Percentiles rank a stretch among this genome's conserved stretches.
Conservation (phyloP, 805 yeast species). For the Wilhelminamyces savonicus region DNA sequence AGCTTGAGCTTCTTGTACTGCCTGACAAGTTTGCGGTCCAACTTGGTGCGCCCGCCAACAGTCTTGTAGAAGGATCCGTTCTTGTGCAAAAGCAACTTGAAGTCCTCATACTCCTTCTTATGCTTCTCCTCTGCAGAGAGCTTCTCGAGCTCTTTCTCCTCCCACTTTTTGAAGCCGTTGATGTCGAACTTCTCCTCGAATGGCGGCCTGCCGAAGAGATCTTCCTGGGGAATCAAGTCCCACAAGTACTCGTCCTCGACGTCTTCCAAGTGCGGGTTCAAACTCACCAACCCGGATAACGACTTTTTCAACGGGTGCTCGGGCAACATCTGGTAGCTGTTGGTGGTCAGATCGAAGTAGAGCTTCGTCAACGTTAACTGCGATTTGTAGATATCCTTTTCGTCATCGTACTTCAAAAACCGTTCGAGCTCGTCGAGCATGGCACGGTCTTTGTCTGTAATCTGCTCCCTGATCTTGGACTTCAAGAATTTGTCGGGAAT, state of each 20-base stretch:
- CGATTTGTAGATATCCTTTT: slow-evolving; percentile 11
- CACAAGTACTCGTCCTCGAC: slow-evolving; percentile 36
- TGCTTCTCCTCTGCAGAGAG: slow-evolving; percentile 13
- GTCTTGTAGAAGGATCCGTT: slow-evolving; percentile 5
- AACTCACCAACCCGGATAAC: slow-evolving; percentile 32
- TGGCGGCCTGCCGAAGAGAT: slow-evolving; percentile 29
- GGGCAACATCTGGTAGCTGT: slow-evolving; percentile 18
- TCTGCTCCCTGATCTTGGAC: slow-evolving; percentile 10
- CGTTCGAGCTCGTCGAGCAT: slow-evolving; percentile 21
- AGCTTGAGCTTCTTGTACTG: slow-evolving; percentile 25
- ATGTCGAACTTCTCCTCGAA: slow-evolving; percentile 17
- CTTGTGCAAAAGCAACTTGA: slow-evolving; percentile 20
- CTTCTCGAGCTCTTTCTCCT: slow-evolving; percentile 17
- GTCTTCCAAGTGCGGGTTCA: slow-evolving; percentile 27
- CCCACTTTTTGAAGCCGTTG: slow-evolving; percentile 31
- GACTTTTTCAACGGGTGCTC: slow-evolving; percentile 35
- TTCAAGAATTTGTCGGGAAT: slow-evolving; percentile 22
- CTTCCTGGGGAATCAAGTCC: slow-evolving; percentile 30
- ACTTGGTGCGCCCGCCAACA: slow-evolving; percentile 22
- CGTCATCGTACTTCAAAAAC: slow-evolving; percentile 12
- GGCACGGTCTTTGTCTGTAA: slow-evolving; percentile 19
- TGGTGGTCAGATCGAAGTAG: slow-evolving; percentile 22
- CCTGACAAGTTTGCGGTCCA: slow-evolving; percentile 28
- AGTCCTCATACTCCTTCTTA: slow-evolving; percentile 16
- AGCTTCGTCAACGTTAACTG: slow-evolving; percentile 17